Percentiles rank a stretch among this genome's conserved stretches.
These are phyloP conservation scores for Cordyceps javanica DNA, from an alignment of 2,329 filamentous ascomycete species.

Conservation along the genomic window DNA sequence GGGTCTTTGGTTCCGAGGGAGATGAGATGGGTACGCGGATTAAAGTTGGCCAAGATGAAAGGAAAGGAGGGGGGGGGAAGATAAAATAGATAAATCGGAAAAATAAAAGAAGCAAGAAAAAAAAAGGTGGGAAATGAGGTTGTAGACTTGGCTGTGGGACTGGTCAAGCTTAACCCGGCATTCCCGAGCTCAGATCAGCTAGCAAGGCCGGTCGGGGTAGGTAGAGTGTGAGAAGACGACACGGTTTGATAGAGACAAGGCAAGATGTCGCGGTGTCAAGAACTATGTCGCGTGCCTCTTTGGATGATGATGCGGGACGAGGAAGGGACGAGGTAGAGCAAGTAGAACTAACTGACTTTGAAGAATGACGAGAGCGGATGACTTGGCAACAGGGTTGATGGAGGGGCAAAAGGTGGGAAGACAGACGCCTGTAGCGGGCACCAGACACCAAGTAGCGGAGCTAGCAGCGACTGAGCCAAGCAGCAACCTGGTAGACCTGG, in stretches of 20 bases:
- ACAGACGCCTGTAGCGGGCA: no score
- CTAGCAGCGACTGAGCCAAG: not conserved
- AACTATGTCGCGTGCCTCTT: not conserved
- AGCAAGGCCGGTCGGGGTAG: not conserved
- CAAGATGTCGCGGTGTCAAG: not conserved
- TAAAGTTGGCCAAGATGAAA: not conserved
- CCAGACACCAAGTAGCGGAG: not conserved
- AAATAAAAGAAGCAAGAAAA: not conserved
- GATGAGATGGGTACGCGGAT: not conserved
- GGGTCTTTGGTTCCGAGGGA: not conserved
- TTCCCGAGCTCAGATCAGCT: not conserved
- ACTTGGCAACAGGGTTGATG: not conserved
- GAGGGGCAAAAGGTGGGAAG: not conserved
- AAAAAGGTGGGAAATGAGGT: conserved; percentile 8
- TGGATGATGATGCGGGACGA: not conserved
- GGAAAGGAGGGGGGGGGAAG: not conserved
- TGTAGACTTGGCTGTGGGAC: not conserved
- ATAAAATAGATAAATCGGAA: not conserved
- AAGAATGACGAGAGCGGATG: not conserved
- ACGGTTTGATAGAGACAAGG: not conserved
- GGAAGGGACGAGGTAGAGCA: not conserved
- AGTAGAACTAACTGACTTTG: not conserved
- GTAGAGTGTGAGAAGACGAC: no score
- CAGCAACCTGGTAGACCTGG: not conserved
- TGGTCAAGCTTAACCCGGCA: not conserved